Evolutionary conservation across 2,329 filamentous ascomycete species (phyloP), one percentile per base, ranked within the genome.

Genomic region (Fusarium cyanostomum): DNA sequence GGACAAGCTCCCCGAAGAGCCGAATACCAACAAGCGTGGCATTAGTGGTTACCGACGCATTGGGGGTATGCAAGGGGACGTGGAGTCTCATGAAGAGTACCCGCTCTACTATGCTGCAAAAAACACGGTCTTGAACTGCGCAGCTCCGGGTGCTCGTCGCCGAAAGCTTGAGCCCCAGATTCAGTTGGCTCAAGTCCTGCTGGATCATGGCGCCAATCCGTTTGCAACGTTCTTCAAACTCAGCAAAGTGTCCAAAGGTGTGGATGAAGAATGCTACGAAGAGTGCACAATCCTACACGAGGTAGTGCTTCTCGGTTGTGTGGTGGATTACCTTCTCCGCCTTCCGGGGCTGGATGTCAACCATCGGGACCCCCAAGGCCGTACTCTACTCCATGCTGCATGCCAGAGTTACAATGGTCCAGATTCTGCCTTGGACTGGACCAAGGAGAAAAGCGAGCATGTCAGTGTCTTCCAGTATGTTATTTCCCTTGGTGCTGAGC

Each of bases 161-260:
- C 11, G 18, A 11, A 4, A 35, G 5, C 10, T 45, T 10, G 28
- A 48, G 44, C 8, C 8, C 10, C 12, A 6, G 1, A 8, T n/a
- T 11, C 31, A 46, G 24, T 27, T 70, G 11, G 37, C 71, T 15
- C 39, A 56, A 3, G 7, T 65, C 2, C 42, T 73, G 3, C 48
- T 75, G 12, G 51, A 64, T 1, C 61, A 71, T 28, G 72, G 72
- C 3, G 72, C 69, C 1, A 54, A 73, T 44, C 73, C 71, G 1
- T 70, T 69, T 21, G 63, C 57, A 8, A 62, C 49, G 7, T 66
- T 67, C 15, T 12, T 42, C 24, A 28, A 18, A 11, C n/a, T 31
- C 21, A 13, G 15, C 21, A 15, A 7, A 8, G 39, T 33, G 9
- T 31, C 30, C 6, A n/a, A 34, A 16, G 44, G 5, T 7, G 6